These are phyloP conservation scores for Agrocybe chaxingu DNA, from an alignment of 768 basidiomycete species.

Conservation along the genomic window DNA sequence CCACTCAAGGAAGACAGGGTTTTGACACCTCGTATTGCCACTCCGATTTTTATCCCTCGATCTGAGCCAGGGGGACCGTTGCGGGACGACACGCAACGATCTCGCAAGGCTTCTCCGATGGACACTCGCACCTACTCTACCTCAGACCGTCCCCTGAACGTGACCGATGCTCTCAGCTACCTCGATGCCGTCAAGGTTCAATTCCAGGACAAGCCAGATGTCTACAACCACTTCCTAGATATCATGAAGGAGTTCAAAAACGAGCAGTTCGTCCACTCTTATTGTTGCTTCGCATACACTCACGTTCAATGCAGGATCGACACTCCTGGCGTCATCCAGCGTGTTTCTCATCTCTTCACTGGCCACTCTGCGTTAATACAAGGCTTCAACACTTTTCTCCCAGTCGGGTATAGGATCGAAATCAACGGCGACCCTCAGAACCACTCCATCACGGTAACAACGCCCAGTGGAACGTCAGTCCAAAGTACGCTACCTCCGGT, in stretches of 20 bases:
- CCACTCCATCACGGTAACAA: constrained; percentile 72
- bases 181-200: constrained; percentile 91
- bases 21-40: constrained; percentile 6
- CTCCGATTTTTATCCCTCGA: not conserved
- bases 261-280: constrained; percentile 57
- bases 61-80: constrained; percentile 3
- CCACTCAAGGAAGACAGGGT: constrained; percentile 1
- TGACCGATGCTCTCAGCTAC: constrained; percentile 90
- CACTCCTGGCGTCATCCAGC: constrained; percentile 95
- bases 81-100: constrained; percentile 13
- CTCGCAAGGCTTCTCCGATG: constrained; percentile 20
- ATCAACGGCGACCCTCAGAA: constrained; percentile 64
- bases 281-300: not conserved
- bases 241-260: constrained; percentile 99
- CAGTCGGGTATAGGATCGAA: constrained; percentile 91
- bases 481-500: constrained; percentile 47
- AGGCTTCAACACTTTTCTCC: constrained; percentile 98
- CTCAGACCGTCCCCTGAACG: constrained; percentile 73
- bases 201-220: constrained; percentile 90
- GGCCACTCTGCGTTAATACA: constrained; percentile 90
- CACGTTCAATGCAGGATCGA: constrained; percentile 65
- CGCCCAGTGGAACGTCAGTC: constrained; percentile 63
- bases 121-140: constrained; percentile 29
- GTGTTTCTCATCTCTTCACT: constrained; percentile 89
- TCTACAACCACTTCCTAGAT: constrained; percentile 91